Percentiles rank a stretch among this genome's conserved stretches.
Conservation (phyloP, 805 yeast species). For the Nakazawaea molendinolei region DNA sequence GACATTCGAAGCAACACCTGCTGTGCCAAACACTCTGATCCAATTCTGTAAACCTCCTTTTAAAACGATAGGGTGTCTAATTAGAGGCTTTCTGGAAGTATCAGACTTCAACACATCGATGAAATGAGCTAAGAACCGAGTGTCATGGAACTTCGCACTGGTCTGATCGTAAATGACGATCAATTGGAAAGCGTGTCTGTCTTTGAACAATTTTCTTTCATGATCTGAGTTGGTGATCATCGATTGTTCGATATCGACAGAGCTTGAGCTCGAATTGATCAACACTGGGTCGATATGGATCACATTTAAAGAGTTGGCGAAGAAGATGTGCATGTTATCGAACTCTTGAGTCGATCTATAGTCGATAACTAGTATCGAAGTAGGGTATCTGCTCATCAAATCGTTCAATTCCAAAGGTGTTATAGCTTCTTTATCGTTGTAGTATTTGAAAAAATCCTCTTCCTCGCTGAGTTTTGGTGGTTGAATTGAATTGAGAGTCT, state of each 20-base stretch:
- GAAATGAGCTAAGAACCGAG: constrained; percentile 18
- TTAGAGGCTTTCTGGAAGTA: constrained; percentile 28
- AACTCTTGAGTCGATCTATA: constrained; percentile 56
- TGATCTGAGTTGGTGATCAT: constrained; percentile 46
- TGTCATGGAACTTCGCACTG: constrained; percentile 1
- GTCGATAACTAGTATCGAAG: constrained; percentile 58
- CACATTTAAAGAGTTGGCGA: constrained; percentile 36
- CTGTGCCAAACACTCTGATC: constrained; percentile 44
- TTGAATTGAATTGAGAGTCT: neutral
- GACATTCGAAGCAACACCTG: constrained; percentile 23
- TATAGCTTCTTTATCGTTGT: neutral
- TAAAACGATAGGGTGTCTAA: constrained; percentile 37
- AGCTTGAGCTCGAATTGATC: constrained; percentile 42
- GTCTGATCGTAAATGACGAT: constrained; percentile 56
- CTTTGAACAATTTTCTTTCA: constrained; percentile 48
- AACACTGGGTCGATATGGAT: constrained; percentile 74
- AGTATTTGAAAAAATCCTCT: neutral
- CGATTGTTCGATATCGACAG: constrained; percentile 63
- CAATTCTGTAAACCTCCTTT: constrained; percentile 65
- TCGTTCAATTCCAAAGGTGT: constrained; percentile 18
- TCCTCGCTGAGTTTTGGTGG: neutral
- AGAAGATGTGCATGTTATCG: constrained; percentile 53
- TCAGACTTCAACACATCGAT: constrained; percentile 29
- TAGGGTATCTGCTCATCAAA: constrained; percentile 23
- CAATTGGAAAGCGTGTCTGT: constrained; percentile 49